Evolutionary conservation across 2,329 filamentous ascomycete genomes (phyloP), one percentile per base, ranked within the genome.

Genomic region (Penicillium sp.): DNA sequence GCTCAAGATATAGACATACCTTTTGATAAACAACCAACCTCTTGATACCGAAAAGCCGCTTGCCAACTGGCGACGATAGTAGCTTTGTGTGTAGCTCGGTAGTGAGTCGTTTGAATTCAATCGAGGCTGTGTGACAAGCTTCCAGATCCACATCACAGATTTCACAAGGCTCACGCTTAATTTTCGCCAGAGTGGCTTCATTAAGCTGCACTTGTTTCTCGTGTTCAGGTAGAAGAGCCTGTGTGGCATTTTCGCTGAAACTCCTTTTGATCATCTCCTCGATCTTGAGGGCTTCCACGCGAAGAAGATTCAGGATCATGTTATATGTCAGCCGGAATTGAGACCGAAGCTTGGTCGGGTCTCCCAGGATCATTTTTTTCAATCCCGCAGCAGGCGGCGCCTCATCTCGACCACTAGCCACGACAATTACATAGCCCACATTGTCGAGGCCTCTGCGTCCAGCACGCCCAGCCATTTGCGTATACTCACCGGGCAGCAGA

Each of bases 251-350:
- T 72, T 99, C 94, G 46, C 93, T 97, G 79, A 99, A 99, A 71
- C 92, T 97, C 60, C 94, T 88, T 81, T 99, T 99, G 78, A 99
- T 99, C 94, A 99, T 99, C 74, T 99, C 94, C 71, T 99, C 94
- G 62, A 99, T 97, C 77, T 97, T 97, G 59, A 99, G 76, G 2
- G 94, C 94, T 72, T 99, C 94, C 2, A 99, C 94, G 29, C 94
- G 88, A 42, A 99, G 80, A 26, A 99, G 79, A 67, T 97, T 99
- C 24, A 99, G 78, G 54, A 99, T 99, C 94, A 99, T 99, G 75
- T 97, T 99, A 79, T 99, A 99, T 0, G 95, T 99, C 41, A 99
- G 80, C 54, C 94, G 85, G 79, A 99, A 99, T 68, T 99, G 94
- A 6, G 93, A 97, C 40, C 91, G 85, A 42, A 99, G 82, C 75